phyloP scores from a whole-genome alignment of 176 grass and related monocot genomes.

The Puccinellia tenuiflora region DNA sequence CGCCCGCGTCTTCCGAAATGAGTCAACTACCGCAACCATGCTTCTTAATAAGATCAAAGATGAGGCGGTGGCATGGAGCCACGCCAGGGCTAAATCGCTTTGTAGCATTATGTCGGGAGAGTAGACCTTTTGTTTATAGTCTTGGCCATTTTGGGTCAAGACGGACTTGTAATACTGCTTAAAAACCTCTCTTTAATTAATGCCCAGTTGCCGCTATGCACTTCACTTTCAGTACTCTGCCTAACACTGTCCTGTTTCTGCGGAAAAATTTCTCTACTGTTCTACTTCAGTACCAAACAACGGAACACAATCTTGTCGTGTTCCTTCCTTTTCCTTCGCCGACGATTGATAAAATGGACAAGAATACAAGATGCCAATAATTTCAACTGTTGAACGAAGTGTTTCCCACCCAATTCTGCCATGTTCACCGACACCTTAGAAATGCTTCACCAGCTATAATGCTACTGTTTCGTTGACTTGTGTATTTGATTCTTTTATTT shows the following conservation, averaged over 20 bases:
- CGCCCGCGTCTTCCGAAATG: too few relatives aligned
- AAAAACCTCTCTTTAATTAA: too few relatives aligned
- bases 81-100: too few relatives aligned
- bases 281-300: neutral
- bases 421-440: neutral
- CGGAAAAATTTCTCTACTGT: neutral
- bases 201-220: neutral
- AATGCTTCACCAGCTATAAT: neutral
- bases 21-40: too few relatives aligned
- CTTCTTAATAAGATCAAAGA: too few relatives aligned
- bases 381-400: neutral
- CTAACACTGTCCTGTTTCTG: neutral
- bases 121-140: too few relatives aligned
- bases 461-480: neutral
- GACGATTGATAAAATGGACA: neutral
- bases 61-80: too few relatives aligned
- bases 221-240: neutral
- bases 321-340: neutral
- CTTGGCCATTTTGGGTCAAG: too few relatives aligned
- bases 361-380: neutral
- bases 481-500: neutral
- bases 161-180: too few relatives aligned
- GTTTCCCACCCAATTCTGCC: neutral
- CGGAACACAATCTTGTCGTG: neutral
- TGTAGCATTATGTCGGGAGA: too few relatives aligned